phyloP scores from a whole-genome alignment of 164 flowering plant genomes.

The Stephania cephalantha region DNA sequence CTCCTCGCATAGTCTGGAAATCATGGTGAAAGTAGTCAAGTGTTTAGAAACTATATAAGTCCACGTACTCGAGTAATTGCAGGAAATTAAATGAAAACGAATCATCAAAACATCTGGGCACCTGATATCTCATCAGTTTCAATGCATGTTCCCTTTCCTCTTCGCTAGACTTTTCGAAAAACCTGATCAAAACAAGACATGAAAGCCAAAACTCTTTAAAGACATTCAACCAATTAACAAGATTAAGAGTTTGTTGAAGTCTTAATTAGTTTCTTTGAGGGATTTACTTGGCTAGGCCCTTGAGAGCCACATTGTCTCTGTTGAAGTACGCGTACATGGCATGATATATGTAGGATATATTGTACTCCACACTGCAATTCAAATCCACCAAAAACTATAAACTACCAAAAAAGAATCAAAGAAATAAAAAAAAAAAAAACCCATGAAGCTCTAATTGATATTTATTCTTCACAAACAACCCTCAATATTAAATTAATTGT shows the following conservation, averaged over 20 bases:
- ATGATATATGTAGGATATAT: slow-evolving; percentile 85
- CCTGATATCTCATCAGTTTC: slow-evolving; percentile 95
- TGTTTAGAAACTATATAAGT: too few relatives aligned
- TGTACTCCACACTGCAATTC: slow-evolving; percentile 83
- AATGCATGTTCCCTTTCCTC: slow-evolving; percentile 94
- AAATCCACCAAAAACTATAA: neutral
- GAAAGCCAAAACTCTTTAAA: neutral
- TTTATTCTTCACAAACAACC: too few relatives aligned
- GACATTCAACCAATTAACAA: neutral
- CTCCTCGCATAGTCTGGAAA: slow-evolving; percentile 77
- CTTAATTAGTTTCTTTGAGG: neutral
- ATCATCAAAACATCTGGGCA: slow-evolving; percentile 11
- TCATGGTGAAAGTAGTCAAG: neutral
- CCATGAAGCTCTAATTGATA: neutral
- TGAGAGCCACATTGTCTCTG: slow-evolving; percentile 87
- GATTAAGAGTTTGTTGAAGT: neutral
- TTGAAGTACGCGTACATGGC: slow-evolving; percentile 90
- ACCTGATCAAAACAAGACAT: slow-evolving; percentile 33
- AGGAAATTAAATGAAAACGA: too few relatives aligned
- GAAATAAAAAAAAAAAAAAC: neutral
- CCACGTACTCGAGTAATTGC: too few relatives aligned
- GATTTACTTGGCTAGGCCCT: slow-evolving; percentile 77
- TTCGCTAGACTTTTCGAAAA: slow-evolving; percentile 80
- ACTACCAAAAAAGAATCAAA: neutral
- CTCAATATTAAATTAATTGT: too few relatives aligned